A percentile compares a stretch with the other conserved stretches of the same genome.
Conservation (phyloP, 2,329 filamentous ascomycete species). For the Tolypocladium guangdongense region DNA sequence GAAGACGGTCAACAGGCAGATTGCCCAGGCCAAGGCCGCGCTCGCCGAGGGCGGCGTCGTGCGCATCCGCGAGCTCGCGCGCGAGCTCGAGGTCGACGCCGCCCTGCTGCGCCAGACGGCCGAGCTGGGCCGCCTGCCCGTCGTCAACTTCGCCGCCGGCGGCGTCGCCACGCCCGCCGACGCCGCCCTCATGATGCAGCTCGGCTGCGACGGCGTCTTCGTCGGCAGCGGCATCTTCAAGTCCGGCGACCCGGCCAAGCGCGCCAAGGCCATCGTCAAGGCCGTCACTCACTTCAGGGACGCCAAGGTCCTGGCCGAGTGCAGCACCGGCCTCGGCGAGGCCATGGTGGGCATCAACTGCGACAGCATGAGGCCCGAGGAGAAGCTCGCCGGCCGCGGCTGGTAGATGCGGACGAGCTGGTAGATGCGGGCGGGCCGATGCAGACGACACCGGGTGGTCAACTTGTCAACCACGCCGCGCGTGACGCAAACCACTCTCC, state of each 20-base stretch:
- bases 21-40: constrained; percentile 68
- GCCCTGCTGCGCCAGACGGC: constrained; percentile 77
- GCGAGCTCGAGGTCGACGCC: constrained; percentile 70
- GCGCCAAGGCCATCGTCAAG: constrained; percentile 88
- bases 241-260: constrained; percentile 78
- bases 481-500: no score
- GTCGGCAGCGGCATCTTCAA: constrained; percentile 98
- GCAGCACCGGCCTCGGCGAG: constrained; percentile 83
- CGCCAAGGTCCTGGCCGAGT: constrained; percentile 73
- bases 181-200: constrained; percentile 94
- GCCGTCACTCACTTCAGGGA: constrained; percentile 88
- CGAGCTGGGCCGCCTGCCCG: constrained; percentile 75
- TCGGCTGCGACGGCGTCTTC: constrained; percentile 96
- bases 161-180: constrained; percentile 98
- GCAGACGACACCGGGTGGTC: neutral
- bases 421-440: neutral
- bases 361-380: constrained; percentile 59
- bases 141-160: constrained; percentile 97
- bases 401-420: constrained; percentile 52
- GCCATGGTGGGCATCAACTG: constrained; percentile 96
- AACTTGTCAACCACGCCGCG: neutral
- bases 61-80: constrained; percentile 59
- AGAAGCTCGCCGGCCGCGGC: constrained; percentile 77
- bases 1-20: constrained; percentile 77
- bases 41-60: constrained; percentile 43